These are phyloP conservation scores for Petunia secreta DNA, from an alignment of 257 asterid species.

Conservation along the genomic window DNA sequence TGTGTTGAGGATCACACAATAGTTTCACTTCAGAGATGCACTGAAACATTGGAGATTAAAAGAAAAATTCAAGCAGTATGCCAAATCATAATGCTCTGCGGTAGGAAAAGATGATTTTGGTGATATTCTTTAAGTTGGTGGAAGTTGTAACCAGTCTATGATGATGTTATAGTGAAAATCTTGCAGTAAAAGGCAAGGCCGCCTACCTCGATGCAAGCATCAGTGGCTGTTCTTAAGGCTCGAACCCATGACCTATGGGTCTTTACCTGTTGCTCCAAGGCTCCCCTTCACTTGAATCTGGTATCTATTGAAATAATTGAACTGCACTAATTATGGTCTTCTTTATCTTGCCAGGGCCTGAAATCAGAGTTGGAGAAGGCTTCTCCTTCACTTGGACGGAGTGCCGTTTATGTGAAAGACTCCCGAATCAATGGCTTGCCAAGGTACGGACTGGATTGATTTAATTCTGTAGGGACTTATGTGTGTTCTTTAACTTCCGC, in stretches of 20 bases:
- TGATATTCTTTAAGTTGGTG: slow-evolving; percentile 12
- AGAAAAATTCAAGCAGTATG: background rate
- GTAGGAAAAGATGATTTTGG: slow-evolving; percentile 20
- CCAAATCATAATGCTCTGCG: slow-evolving; percentile 8
- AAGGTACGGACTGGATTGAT: slow-evolving; percentile 52
- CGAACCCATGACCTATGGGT: too few species aligned
- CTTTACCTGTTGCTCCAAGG: too few species aligned
- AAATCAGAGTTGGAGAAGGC: slow-evolving; percentile 97
- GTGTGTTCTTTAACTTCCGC: slow-evolving; percentile 7
- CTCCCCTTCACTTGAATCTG: background rate
- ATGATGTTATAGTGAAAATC: background rate
- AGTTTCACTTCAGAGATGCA: background rate
- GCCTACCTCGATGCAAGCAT: too few species aligned
- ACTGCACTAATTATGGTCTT: slow-evolving; percentile 20
- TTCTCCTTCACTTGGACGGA: slow-evolving; percentile 95
- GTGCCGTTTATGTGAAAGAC: slow-evolving; percentile 84
- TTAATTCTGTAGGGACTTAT: slow-evolving; percentile 15
- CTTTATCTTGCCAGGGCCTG: slow-evolving; percentile 62
- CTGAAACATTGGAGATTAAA: background rate
- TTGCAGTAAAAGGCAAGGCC: too few species aligned
- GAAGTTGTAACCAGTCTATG: background rate
- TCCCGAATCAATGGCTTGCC: slow-evolving; percentile 92
- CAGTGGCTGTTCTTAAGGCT: too few species aligned
- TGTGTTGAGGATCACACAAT: background rate
- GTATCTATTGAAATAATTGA: background rate